Evolutionary conservation across 768 basidiomycete genomes (phyloP).

Genomic region (Tephrocybe rancida): DNA sequence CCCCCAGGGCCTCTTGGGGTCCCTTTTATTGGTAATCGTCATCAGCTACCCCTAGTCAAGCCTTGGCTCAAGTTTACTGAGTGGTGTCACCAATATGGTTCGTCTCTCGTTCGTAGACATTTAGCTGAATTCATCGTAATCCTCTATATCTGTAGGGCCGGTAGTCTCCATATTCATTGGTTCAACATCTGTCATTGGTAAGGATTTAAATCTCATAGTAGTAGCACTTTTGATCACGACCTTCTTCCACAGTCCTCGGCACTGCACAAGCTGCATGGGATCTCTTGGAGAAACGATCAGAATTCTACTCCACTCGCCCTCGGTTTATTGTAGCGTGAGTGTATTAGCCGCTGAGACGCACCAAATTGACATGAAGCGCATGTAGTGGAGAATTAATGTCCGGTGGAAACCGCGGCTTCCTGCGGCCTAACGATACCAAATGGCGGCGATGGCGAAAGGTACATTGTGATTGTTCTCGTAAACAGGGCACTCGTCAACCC

Average conservation of each 20-base stretch:
- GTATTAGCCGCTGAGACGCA: background rate
- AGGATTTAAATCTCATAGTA: background rate
- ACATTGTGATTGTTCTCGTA: too few relatives aligned
- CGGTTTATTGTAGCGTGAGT: constrained; percentile 45
- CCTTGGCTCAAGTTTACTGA: constrained; percentile 52
- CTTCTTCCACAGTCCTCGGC: constrained; percentile 35
- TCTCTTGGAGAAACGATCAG: constrained; percentile 47
- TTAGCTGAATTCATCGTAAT: background rate
- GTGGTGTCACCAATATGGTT: constrained; percentile 50
- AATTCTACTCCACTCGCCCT: constrained; percentile 49
- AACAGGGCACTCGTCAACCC: too few relatives aligned
- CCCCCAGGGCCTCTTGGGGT: constrained; percentile 49
- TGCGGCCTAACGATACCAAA: constrained; percentile 43
- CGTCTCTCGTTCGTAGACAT: background rate
- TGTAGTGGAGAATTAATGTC: constrained; percentile 47
- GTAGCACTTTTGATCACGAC: background rate
- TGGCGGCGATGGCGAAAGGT: constrained; percentile 54
- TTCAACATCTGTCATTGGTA: constrained; percentile 43
- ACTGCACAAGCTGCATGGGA: constrained; percentile 50
- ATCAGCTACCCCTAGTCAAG: constrained; percentile 44
- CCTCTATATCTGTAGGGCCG: constrained; percentile 29
- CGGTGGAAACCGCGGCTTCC: constrained; percentile 45
- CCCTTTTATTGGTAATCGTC: constrained; percentile 46
- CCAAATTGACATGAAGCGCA: background rate
- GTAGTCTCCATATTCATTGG: constrained; percentile 44